Evolutionary conservation across 345 rosid species (phyloP).

Genomic region (Microcos paniculata): DNA sequence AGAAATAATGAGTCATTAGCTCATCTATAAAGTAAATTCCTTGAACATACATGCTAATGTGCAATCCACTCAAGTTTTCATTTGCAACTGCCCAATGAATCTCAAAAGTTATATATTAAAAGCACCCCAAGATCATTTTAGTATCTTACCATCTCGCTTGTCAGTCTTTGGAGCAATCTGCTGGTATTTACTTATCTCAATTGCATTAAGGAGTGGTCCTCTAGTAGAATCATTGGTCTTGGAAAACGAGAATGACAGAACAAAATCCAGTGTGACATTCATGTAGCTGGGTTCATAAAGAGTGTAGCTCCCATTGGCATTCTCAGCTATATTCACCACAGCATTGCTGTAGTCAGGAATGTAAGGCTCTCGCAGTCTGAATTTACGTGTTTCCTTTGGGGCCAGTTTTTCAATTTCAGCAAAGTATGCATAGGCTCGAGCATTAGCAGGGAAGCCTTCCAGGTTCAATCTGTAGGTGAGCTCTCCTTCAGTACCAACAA

Average conservation of each 20-base stretch:
- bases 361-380: constrained; percentile 63
- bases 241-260: constrained; percentile 70
- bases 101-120: neutral
- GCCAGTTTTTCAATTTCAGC: constrained; percentile 87
- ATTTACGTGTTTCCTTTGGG: constrained; percentile 72
- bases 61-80: neutral
- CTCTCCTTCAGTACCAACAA: constrained; percentile 71
- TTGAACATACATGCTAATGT: neutral
- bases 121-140: neutral
- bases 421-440: constrained; percentile 88
- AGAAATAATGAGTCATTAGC: constrained; percentile 15
- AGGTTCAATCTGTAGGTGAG: constrained; percentile 86
- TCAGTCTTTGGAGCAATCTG: constrained; percentile 66
- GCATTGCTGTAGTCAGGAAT: constrained; percentile 80
- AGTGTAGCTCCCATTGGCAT: constrained; percentile 84
- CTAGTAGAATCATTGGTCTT: constrained; percentile 78
- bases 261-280: constrained; percentile 77
- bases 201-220: constrained; percentile 88
- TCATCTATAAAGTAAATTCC: constrained; percentile 12
- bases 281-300: constrained; percentile 98
- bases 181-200: constrained; percentile 85
- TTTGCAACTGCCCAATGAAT: neutral
- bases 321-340: constrained; percentile 92
- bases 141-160: constrained; percentile 65
- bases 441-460: constrained; percentile 93